Conservation (phyloP, 169 alveolate species). For the Plasmodium billcollinsi region DNA sequence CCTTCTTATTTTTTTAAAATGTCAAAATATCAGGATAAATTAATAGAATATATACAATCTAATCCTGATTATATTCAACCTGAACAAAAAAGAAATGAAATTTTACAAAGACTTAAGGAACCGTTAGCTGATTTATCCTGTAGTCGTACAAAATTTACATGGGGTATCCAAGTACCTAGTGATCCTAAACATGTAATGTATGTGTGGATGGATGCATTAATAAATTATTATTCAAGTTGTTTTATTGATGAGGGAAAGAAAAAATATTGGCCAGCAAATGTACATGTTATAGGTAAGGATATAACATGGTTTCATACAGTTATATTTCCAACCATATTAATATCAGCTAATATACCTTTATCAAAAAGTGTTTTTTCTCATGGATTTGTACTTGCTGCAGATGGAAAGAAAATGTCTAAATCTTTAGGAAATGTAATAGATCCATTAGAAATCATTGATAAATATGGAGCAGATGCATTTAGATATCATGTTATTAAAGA, state of each 20-base stretch:
- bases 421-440: conserved; percentile 92
- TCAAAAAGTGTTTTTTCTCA: conserved; percentile 94
- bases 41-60: conserved; percentile 84
- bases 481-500: conserved; percentile 86
- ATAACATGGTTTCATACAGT: conserved; percentile 95
- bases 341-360: conserved; percentile 87
- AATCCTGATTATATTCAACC: conserved; percentile 90
- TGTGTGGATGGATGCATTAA: conserved; percentile 96
- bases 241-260: conserved; percentile 78
- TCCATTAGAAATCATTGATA: conserved; percentile 85
- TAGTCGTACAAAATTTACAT: conserved; percentile 91
- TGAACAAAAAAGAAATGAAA: conserved; percentile 85
- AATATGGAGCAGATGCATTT: conserved; percentile 84
- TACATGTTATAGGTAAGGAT: conserved; percentile 91
- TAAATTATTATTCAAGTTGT: conserved; percentile 90
- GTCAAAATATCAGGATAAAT: conserved; percentile 89
- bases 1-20: conserved; percentile 92
- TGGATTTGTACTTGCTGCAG: conserved; percentile 94
- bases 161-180: conserved; percentile 95
- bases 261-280: conserved; percentile 85
- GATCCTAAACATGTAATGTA: conserved; percentile 93
- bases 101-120: conserved; percentile 86
- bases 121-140: conserved; percentile 92
- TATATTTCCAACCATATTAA: conserved; percentile 92
- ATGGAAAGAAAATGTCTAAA: conserved; percentile 96